These are phyloP conservation scores for Chlorella variabilis DNA, from an alignment of 163 green algal genomes.

Conservation along the genomic window DNA sequence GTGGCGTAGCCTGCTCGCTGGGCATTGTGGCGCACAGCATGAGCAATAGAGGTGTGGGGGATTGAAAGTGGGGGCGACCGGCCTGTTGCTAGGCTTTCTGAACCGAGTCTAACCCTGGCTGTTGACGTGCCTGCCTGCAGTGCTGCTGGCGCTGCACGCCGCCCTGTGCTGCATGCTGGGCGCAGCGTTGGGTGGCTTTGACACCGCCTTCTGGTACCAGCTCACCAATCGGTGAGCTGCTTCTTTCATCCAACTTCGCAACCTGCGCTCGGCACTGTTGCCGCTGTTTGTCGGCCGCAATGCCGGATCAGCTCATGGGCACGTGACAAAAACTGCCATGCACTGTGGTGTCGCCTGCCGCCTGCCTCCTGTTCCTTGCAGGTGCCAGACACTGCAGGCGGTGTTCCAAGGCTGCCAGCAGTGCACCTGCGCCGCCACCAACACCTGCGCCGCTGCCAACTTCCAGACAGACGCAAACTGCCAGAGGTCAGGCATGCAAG, in stretches of 20 bases:
- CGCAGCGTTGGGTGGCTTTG: slow-evolving; percentile 18
- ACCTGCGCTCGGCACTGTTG: background rate
- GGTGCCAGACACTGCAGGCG: slow-evolving; percentile 2
- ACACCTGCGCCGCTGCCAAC: slow-evolving; percentile 9
- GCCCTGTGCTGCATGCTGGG: slow-evolving; percentile 31
- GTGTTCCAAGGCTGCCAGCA: slow-evolving; percentile 18
- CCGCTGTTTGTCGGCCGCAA: no score
- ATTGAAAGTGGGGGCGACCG: no score
- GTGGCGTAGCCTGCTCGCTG: background rate
- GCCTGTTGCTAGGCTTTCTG: no score
- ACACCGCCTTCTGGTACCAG: slow-evolving; percentile 34
- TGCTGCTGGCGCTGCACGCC: slow-evolving; percentile 17
- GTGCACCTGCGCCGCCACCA: slow-evolving; percentile 27
- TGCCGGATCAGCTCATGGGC: no score
- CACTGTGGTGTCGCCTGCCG: no score
- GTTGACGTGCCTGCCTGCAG: background rate
- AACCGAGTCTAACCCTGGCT: no score
- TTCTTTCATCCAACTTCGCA: background rate
- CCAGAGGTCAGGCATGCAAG: background rate
- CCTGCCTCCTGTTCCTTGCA: background rate
- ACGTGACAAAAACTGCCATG: no score
- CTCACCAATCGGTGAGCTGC: slow-evolving; percentile 4
- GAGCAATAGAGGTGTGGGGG: background rate
- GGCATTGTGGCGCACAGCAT: slow-evolving; percentile 14
- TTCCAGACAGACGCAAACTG: background rate